Percentiles rank a stretch among this genome's conserved stretches.
phyloP scores from a whole-genome alignment of 345 rosid genomes.

The Eucalyptus coolabah region DNA sequence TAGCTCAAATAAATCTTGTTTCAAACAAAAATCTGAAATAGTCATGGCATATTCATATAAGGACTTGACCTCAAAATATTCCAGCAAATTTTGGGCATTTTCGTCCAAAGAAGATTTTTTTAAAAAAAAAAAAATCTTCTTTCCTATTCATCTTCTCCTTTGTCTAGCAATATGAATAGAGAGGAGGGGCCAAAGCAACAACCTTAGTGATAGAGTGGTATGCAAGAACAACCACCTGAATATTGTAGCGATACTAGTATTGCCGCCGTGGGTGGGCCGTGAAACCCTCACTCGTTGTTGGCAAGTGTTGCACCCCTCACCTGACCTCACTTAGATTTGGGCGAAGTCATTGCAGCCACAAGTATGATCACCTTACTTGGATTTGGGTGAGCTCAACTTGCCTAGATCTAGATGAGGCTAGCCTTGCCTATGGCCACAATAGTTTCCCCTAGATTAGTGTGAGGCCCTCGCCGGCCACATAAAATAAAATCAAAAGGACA shows the following conservation, averaged over 20 bases:
- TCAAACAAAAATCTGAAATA: too few species aligned
- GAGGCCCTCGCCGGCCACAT: not conserved
- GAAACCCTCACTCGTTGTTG: not conserved
- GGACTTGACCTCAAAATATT: not conserved
- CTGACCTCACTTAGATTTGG: too few species aligned
- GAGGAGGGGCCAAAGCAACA: not conserved
- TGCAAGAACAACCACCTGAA: not conserved
- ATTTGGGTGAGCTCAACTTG: not conserved
- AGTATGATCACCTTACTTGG: not conserved
- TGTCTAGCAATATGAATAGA: not conserved
- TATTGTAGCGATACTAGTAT: not conserved
- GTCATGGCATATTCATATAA: too few species aligned
- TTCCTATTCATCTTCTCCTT: not conserved
- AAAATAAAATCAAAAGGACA: too few species aligned
- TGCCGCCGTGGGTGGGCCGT: accelerated
- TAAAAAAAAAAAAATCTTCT: accelerated
- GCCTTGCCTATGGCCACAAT: accelerated
- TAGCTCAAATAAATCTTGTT: too few species aligned
- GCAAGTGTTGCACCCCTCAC: not conserved
- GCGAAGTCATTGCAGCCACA: too few species aligned
- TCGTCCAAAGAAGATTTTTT: not conserved
- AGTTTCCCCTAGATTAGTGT: not conserved
- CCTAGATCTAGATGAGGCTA: not conserved
- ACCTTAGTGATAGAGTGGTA: not conserved
- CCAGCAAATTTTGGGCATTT: not conserved